Percentiles rank a stretch among this genome's conserved stretches.
Conservation (phyloP, 495 filamentous ascomycete genomes). For the Penicillium cinerascens region DNA sequence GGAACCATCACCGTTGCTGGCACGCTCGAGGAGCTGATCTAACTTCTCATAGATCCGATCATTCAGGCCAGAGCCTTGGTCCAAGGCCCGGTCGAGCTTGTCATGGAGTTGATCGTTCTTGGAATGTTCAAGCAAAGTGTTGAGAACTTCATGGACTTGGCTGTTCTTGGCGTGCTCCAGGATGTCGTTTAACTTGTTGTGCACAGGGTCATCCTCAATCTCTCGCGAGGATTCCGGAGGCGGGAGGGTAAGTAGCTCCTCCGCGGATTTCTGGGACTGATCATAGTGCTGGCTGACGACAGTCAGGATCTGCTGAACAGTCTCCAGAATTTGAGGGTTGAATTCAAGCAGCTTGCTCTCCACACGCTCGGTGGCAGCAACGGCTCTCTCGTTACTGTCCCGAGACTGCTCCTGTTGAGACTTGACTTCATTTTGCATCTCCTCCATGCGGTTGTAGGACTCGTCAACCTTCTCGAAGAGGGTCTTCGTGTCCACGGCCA, state of each 20-base stretch:
- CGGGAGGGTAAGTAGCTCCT: conserved; percentile 50
- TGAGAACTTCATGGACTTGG: conserved; percentile 74
- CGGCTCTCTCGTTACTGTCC: conserved; percentile 67
- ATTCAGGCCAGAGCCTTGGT: conserved; percentile 44
- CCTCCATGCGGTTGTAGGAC: conserved; percentile 71
- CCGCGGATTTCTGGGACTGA: conserved; percentile 49
- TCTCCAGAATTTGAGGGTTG: conserved; percentile 78
- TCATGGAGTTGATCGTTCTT: conserved; percentile 41
- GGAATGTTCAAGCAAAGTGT: conserved; percentile 66
- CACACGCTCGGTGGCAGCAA: conserved; percentile 68
- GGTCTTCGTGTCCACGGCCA: conserved; percentile 77
- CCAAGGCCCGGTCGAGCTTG: conserved; percentile 56
- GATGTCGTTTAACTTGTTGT: conserved; percentile 83
- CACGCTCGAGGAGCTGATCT: conserved; percentile 61
- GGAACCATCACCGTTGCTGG: conserved; percentile 50
- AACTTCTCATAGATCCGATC: conserved; percentile 52
- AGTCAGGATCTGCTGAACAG: conserved; percentile 76
- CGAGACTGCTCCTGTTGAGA: conserved; percentile 73
- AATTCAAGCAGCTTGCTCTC: conserved; percentile 73
- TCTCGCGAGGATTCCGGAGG: conserved; percentile 52
- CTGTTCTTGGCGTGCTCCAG: conserved; percentile 55
- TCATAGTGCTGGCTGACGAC: conserved; percentile 81
- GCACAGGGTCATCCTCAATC: conserved; percentile 56
- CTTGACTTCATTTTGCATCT: conserved; percentile 66
- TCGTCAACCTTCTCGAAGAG: conserved; percentile 77